These are phyloP conservation scores for Dryas alaskensis DNA, from an alignment of 306 rosid genomes.

Conservation along the genomic window DNA sequence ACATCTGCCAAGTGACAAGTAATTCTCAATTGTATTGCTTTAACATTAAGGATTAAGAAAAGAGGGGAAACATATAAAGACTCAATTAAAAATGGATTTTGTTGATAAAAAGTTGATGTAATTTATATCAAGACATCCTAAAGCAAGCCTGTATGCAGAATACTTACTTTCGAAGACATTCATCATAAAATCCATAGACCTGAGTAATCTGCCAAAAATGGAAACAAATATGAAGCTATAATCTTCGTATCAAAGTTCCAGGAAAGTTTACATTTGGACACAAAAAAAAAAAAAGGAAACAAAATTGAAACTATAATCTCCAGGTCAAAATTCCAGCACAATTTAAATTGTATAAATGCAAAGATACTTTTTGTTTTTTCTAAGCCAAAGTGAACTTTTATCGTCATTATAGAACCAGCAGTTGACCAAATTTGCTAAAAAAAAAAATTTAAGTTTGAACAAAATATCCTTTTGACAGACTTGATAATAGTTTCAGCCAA, in stretches of 20 bases:
- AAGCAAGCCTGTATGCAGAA: slow-evolving; percentile 30
- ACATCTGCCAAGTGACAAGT: background rate
- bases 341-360: background rate
- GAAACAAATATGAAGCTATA: background rate
- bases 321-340: background rate
- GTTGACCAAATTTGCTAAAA: background rate
- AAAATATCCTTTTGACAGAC: background rate
- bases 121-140: background rate
- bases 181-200: slow-evolving; percentile 96
- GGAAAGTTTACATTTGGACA: too few relatives aligned
- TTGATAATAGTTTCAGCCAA: background rate
- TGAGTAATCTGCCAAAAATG: slow-evolving; percentile 75
- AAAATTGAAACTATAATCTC: background rate
- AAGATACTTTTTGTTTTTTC: too few relatives aligned
- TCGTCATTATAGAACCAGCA: background rate
- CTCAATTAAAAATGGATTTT: background rate
- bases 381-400: too few relatives aligned
- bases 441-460: background rate
- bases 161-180: slow-evolving; percentile 89
- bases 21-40: too few relatives aligned
- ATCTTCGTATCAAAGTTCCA: slow-evolving; percentile 1
- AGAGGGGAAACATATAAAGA: background rate
- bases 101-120: background rate
- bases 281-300: background rate
- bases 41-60: too few relatives aligned